Base-by-base conservation (phyloP, 2,329 filamentous ascomycete genomes). In the Microsporum ferrugineum region DNA sequence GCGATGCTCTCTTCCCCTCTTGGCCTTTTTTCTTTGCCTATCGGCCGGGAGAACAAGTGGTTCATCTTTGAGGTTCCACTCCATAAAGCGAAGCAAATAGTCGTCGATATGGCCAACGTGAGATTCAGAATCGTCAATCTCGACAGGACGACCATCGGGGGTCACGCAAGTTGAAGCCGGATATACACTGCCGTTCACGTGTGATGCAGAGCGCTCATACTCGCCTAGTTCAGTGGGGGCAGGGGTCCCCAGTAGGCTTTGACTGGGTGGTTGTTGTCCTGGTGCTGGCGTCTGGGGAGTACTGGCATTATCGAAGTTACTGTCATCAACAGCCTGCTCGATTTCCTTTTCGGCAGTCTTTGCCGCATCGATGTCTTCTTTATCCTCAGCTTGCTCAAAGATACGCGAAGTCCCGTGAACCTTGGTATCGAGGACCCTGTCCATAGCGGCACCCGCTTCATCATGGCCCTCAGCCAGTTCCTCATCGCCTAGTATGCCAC, bases 361-460 rank as follows among this genome's bases (percentile, higher is more conserved):
- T 1, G 94, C 94, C 0, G 94, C 94, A 31, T 85, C 86, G 12
- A 92, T 89, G 70, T 99, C 94, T 71, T 99, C 94, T 56, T 84
- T 84, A 68, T 99, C 94, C 74, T 99, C 94, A 0, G 91, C 92
- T 65, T 89, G 88, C 67, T 95, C 91, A 36, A 99, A 85, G 0
- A 87, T 89, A 14, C 86, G 83, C 2, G 86, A 83, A 1, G 88
- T 84, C 43, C 81, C 80, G 61, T 84, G 80, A 36, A 86, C 84
- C 8, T 79, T 81, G 62, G 78, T 85, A 63, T 88, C 89, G 0
- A 96, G 82, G 2, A 96, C 88, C 29, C 88, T 83, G 68, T 96
- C 91, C 82, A 96, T 88, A 2, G 91, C 91, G 3, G 85, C 87
- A 62, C 87, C 88, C 1, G 88, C 88, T 58, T 88, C 88, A 27